These are phyloP conservation scores for Zygoascus bituminiphila DNA, from an alignment of 805 yeast species.

Conservation along the genomic window DNA sequence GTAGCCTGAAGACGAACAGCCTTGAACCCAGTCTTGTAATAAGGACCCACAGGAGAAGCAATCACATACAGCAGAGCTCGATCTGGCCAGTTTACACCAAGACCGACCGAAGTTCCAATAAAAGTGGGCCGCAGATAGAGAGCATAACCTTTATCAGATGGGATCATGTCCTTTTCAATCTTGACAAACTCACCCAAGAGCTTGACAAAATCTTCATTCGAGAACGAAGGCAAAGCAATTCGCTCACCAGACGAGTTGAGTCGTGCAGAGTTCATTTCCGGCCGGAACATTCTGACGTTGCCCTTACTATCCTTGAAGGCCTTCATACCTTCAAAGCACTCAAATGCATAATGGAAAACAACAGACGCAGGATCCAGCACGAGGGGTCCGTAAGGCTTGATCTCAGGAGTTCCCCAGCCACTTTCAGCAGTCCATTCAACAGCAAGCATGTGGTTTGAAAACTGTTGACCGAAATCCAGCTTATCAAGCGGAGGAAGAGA, in stretches of 20 bases:
- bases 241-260: slow-evolving; percentile 84
- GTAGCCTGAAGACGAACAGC: slow-evolving; percentile 94
- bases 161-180: slow-evolving; percentile 71
- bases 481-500: slow-evolving; percentile 49
- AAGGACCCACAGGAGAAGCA: slow-evolving; percentile 95
- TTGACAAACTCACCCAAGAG: slow-evolving; percentile 68
- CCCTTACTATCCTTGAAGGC: slow-evolving; percentile 62
- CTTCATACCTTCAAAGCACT: slow-evolving; percentile 91
- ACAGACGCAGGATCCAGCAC: slow-evolving; percentile 77
- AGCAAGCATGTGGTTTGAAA: slow-evolving; percentile 84
- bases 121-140: slow-evolving; percentile 89
- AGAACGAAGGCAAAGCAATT: slow-evolving; percentile 83
- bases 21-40: slow-evolving; percentile 90
- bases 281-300: slow-evolving; percentile 75
- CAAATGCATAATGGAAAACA: slow-evolving; percentile 93
- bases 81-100: slow-evolving; percentile 80
- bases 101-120: slow-evolving; percentile 83
- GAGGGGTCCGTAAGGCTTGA: slow-evolving; percentile 74
- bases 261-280: slow-evolving; percentile 85
- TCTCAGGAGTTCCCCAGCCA: slow-evolving; percentile 89
- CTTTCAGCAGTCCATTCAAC: slow-evolving; percentile 66
- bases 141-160: slow-evolving; percentile 81
- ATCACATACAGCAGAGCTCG: slow-evolving; percentile 79
- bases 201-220: slow-evolving; percentile 65
- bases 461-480: slow-evolving; percentile 62